Percentiles rank a stretch among this genome's conserved stretches.
These are phyloP conservation scores for Turritis glabra DNA, from an alignment of 345 rosid genomes.

Conservation along the genomic window DNA sequence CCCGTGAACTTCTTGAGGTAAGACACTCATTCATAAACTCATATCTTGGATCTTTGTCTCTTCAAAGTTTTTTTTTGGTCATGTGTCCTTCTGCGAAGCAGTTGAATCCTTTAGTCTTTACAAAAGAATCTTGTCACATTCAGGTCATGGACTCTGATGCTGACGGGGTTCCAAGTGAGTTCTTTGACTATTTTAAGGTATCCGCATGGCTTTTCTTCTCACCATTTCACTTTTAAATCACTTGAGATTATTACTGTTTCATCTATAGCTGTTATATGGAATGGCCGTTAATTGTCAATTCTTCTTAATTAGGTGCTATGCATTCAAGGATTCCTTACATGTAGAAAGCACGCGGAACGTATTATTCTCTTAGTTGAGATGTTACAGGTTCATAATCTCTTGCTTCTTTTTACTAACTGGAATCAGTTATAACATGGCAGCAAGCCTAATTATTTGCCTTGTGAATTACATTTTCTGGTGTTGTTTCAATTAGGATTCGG, in stretches of 20 bases:
- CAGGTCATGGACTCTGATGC: slow-evolving; percentile 99
- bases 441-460: not conserved
- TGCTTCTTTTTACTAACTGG: slow-evolving; percentile 7
- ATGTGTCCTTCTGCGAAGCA: not conserved
- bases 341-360: slow-evolving; percentile 98
- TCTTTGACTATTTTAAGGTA: slow-evolving; percentile 99
- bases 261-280: not conserved
- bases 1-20: slow-evolving; percentile 99
- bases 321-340: slow-evolving; percentile 97
- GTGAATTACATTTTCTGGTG: slow-evolving; percentile 18
- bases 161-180: slow-evolving; percentile 98
- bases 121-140: slow-evolving; percentile 3
- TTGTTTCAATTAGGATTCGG: slow-evolving; percentile 73
- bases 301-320: slow-evolving; percentile 69
- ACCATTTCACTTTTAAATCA: not conserved
- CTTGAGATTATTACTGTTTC: not conserved
- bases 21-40: not conserved
- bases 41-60: not conserved
- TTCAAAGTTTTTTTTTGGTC: slow-evolving; percentile 5
- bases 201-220: slow-evolving; percentile 14
- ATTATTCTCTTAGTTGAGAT: slow-evolving; percentile 95
- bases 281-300: not conserved
- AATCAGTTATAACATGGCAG: slow-evolving; percentile 1
- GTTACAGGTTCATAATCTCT: slow-evolving; percentile 74
- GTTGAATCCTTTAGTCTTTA: slow-evolving; percentile 1